Evolutionary conservation across 768 basidiomycete genomes (phyloP), one percentile per base, ranked within the genome.

Genomic region (Pisolithus orientalis): DNA sequence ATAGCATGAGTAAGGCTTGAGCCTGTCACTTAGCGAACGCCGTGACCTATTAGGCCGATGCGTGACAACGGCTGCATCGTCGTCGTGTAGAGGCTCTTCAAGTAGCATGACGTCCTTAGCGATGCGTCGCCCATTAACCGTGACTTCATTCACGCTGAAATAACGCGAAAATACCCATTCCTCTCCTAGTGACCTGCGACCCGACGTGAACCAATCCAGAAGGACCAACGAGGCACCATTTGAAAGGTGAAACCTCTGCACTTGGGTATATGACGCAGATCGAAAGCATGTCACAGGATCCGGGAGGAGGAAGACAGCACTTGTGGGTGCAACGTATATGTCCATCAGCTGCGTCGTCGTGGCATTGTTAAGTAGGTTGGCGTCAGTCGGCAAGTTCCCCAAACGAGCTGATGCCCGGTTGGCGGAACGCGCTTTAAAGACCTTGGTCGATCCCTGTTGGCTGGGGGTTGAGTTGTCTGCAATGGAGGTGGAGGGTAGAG

Each of bases 271-370:
- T 0, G 79, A 80, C 7, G 95, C 90, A 21, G 77, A 74, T 27
- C 80, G 80, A 72, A 95, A 98, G 68, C 94, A 96, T 21, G 94
- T 92, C 45, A 96, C 90, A 24, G 94, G 91, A 62, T 95, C 89
- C 1, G 94, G 94, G 28, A 98, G 80, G 45, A 96, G 77, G 61
- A 94, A 81, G 47, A 97, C 75, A 2, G 79, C 72, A 38, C 84
- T 75, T 1, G 67, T 62, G 2, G 79, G 60, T 5, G 73, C 69
- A 45, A 96, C 67, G 8, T 62, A 70, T 48, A 84, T 82, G 39
- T 77, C 74, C 62, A 88, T 72, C n/a, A 71, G 72, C 64, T 94
- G 90, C 39, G 68, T 73, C 6, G 90, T 94, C 46, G 68, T 56
- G 10, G n/a, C 11, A 21, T 54, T 44, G 46, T 53, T 38, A 3